Evolutionary conservation across 345 rosid species (phyloP).

Genomic region (Eucalyptus fibrosa): DNA sequence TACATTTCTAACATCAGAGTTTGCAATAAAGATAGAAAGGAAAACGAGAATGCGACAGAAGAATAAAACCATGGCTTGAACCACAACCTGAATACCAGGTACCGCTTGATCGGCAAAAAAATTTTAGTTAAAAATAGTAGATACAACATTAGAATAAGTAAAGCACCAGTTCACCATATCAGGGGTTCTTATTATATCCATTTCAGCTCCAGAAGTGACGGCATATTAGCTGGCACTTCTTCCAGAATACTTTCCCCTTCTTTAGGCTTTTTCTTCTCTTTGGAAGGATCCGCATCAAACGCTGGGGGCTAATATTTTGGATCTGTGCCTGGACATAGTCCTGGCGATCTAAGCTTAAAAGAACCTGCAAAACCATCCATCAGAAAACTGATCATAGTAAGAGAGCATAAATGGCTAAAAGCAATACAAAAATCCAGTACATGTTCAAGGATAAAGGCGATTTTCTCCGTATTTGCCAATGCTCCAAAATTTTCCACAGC

Average conservation of each 20-base stretch:
- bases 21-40: rapidly evolving
- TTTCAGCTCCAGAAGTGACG: constrained; percentile 58
- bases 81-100: too few relatives aligned
- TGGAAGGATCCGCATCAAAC: constrained; percentile 58
- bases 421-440: constrained; percentile 5
- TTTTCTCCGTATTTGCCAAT: constrained; percentile 90
- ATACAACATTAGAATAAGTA: background rate
- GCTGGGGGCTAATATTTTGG: constrained; percentile 67
- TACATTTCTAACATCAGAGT: too few relatives aligned
- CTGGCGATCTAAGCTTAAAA: constrained; percentile 70
- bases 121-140: background rate
- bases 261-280: constrained; percentile 87
- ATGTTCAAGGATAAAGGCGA: constrained; percentile 85
- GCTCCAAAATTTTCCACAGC: constrained; percentile 89
- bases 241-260: constrained; percentile 73
- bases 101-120: background rate
- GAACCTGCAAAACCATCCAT: constrained; percentile 35
- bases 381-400: background rate
- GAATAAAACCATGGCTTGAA: too few relatives aligned
- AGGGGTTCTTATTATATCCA: constrained; percentile 64
- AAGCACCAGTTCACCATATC: constrained; percentile 36
- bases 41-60: too few relatives aligned
- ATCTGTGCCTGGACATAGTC: constrained; percentile 86
- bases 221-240: constrained; percentile 92
- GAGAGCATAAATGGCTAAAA: background rate